Percentiles rank a stretch among this genome's conserved stretches.
These are phyloP conservation scores for Neltuma alba DNA, from an alignment of 306 rosid genomes.

Conservation along the genomic window DNA sequence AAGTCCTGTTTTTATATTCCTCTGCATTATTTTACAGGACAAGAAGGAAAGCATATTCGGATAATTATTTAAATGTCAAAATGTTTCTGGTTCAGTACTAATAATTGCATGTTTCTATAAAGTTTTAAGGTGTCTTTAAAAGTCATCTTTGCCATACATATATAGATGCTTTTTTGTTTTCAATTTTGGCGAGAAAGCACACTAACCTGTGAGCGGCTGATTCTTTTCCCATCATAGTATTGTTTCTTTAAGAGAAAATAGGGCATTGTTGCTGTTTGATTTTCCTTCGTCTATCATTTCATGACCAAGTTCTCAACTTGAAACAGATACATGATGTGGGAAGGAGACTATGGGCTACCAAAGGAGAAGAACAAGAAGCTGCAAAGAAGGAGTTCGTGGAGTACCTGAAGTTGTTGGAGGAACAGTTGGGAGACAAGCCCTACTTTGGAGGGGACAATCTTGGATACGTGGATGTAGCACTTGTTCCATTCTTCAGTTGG, in stretches of 20 bases:
- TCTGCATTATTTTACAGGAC: too few species aligned
- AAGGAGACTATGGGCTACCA: slow-evolving; percentile 6
- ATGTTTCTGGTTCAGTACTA: too few species aligned
- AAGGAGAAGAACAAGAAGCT: slow-evolving; percentile 43
- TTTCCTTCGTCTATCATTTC: background rate
- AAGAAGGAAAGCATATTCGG: too few species aligned
- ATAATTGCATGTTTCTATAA: background rate
- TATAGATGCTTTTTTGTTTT: background rate
- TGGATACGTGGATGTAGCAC: slow-evolving; percentile 33
- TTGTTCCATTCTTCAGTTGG: slow-evolving; percentile 31
- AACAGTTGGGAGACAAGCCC: slow-evolving; percentile 34
- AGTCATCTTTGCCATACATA: background rate
- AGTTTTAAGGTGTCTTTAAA: background rate
- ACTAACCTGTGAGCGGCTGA: background rate
- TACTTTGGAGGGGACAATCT: slow-evolving; percentile 38
- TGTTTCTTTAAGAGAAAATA: background rate
- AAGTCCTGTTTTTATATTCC: too few species aligned
- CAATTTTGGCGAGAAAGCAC: background rate
- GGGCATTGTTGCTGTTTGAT: background rate
- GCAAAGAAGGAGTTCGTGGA: slow-evolving; percentile 30
- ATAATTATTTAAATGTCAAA: too few species aligned
- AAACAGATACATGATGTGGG: slow-evolving; percentile 12
- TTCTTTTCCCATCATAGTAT: background rate
- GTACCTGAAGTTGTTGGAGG: slow-evolving; percentile 31
- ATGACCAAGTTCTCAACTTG: background rate